Evolutionary conservation across 257 asterid species (phyloP), one percentile per base, ranked within the genome.

Genomic region (Jaltomata sinuosa): DNA sequence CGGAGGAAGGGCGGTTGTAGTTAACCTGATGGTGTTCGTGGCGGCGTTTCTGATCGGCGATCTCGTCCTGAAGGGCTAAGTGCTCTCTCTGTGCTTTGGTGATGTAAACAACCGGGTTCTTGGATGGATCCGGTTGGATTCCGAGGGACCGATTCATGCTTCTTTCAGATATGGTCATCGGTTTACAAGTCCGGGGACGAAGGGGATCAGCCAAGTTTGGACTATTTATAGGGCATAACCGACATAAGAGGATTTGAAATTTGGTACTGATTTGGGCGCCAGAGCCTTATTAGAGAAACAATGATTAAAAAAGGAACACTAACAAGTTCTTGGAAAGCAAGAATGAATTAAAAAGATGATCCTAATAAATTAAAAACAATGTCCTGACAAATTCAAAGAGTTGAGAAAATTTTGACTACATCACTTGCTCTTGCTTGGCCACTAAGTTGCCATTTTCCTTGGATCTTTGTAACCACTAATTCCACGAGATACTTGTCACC

Each of bases 101-200:
- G 83, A 93, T 94, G 54, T 92, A 94, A 15, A 92, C 91, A 15
- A 92, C 91, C 0, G 95, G 97, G 83, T 92, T 93, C 86, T 87
- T 91, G 11, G 80, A 50, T 27, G 83, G 84, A 71, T 90, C 93
- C 21, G 64, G 31, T 52, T 86, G 84, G 11, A 86, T 82, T 2
- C 82, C 5, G 9, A 29, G 83, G 71, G 2, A 32, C 21, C 11
- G n/a, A 38, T 62, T 62, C 40, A 62, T 29, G 40, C n/a, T 29
- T 64, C 38, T 62, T 8, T 62, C 71, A 14, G 40, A 27, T 27
- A 27, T 29, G 71, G 40, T 62, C 71, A 62, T 29, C 40, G 71
- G 3, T 1, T 52, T 62, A 62, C 11, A 27, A 14, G 71, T 19
- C 10, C 10, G n/a, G n/a, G 40, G 2, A n/a, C 15, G n/a, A 29